Evolutionary conservation across 129 eudicot genomes (phyloP), one percentile per base, ranked within the genome.

Genomic region (Gnaphalium uliginosum): DNA sequence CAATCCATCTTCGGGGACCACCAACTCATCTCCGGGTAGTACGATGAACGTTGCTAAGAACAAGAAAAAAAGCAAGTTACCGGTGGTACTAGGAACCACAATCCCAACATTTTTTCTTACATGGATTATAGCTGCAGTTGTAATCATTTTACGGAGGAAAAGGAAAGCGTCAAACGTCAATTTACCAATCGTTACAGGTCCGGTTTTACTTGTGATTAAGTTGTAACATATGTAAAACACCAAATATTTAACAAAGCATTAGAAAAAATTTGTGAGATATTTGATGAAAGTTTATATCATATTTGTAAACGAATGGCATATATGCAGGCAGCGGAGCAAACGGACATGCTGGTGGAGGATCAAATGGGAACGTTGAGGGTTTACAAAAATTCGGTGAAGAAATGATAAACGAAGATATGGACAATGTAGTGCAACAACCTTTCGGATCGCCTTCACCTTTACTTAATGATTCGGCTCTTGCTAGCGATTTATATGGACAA

Each of bases 31-130:
- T 32, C 60, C 76, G 6, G 75, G 43, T 13, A 64, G 66, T 58
- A 61, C 53, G 5, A 8, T n/a, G n/a, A n/a, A 56, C 6, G 19
- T 51, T 17, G 33, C 72, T 57, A 74, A 65, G 6, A 78, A 25
- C 22, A 83, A 82, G 76, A 85, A 83, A 60, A 86, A 33, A 5
- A 83, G 41, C 64, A 58, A 57, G 24, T 0, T 82, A 21, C 83
- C 83, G 0, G 22, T 82, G 33, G 32, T 87, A 23, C 75, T 87
- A 1, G 92, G 89, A 57, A 79, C 72, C 64, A 77, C 83, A 0
- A 80, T 87, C 37, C 89, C 92, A 0, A 0, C 19, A 15, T 73
- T 85, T 51, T 17, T 87, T 21, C 59, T 87, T 1, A 24, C 82
- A 6, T 87, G 89, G 89, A 66, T 79, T 41, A 71, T 65, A 13